phyloP scores from a whole-genome alignment of 1,139 yeast species.

The Diutina rugosa region DNA sequence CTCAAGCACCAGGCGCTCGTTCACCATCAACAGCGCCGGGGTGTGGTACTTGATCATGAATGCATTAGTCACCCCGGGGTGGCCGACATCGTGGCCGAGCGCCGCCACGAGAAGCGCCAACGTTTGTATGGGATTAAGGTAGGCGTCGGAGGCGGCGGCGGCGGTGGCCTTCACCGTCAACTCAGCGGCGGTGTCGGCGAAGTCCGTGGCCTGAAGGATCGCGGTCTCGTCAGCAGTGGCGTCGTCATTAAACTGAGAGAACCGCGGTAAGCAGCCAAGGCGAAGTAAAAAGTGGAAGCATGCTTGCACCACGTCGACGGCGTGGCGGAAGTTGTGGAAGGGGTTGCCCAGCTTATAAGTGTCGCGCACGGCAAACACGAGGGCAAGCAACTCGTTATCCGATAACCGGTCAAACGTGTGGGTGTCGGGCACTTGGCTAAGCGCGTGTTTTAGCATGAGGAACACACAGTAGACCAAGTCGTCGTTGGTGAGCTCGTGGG shows the following conservation, averaged over 20 bases:
- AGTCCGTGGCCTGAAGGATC: not conserved
- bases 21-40: conserved; percentile 51
- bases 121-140: conserved; percentile 34
- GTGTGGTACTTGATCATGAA: conserved; percentile 52
- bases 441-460: conserved; percentile 37
- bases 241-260: conserved; percentile 20
- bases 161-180: not conserved
- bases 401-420: conserved; percentile 12
- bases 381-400: conserved; percentile 37
- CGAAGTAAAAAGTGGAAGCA: conserved; percentile 51
- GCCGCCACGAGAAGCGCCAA: conserved; percentile 66
- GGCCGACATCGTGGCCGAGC: conserved; percentile 91
- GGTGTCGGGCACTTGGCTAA: conserved; percentile 11
- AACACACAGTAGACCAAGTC: conserved; percentile 55
- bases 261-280: conserved; percentile 32
- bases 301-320: conserved; percentile 90
- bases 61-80: conserved; percentile 86
- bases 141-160: not conserved
- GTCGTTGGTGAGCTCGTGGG: conserved; percentile 54
- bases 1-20: conserved; percentile 65
- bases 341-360: conserved; percentile 76
- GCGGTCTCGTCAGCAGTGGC: conserved; percentile 9
- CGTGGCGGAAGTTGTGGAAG: conserved; percentile 92
- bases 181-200: not conserved
- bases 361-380: conserved; percentile 55